These are phyloP conservation scores for Globisporangium cederbergense DNA, from an alignment of 352 stramenopile genomes.

Conservation along the genomic window DNA sequence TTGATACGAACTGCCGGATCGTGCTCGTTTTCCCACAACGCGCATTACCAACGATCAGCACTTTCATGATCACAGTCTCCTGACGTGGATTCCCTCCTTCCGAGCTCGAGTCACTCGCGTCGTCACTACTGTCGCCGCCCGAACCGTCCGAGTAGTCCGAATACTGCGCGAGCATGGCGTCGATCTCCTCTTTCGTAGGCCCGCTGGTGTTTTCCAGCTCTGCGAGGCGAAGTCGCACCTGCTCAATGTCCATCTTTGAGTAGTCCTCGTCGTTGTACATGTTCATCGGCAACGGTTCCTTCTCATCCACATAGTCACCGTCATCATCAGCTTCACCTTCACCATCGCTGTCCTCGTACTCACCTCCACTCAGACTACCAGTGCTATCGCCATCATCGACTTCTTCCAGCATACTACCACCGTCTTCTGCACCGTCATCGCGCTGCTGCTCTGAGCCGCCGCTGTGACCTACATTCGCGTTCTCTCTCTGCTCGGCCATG, in stretches of 20 bases:
- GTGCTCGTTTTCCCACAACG: slow-evolving; percentile 88
- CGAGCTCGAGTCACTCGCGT: slow-evolving; percentile 13
- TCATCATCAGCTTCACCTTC: neutral
- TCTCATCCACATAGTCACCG: neutral
- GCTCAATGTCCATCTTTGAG: slow-evolving; percentile 30
- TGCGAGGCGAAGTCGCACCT: slow-evolving; percentile 44
- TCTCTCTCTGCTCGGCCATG: slow-evolving; percentile 17
- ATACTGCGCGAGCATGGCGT: slow-evolving; percentile 58
- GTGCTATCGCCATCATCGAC: slow-evolving; percentile 16
- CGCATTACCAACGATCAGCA: slow-evolving; percentile 85
- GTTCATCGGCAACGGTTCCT: neutral
- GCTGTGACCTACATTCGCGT: neutral
- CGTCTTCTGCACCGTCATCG: slow-evolving; percentile 14
- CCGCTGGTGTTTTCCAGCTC: slow-evolving; percentile 40
- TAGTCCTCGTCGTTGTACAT: slow-evolving; percentile 14
- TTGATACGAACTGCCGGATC: slow-evolving; percentile 70
- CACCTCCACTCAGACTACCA: neutral
- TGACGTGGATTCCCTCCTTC: slow-evolving; percentile 8
- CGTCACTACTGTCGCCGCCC: neutral
- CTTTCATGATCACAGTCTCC: slow-evolving; percentile 76
- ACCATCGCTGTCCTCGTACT: slow-evolving; percentile 1
- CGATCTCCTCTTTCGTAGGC: slow-evolving; percentile 56
- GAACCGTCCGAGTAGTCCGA: slow-evolving; percentile 29
- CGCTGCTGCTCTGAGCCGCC: neutral
- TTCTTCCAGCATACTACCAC: slow-evolving; percentile 20